Conservation (phyloP, 2,329 filamentous ascomycete genomes). For the Aspergillus pseudoviridinutans region DNA sequence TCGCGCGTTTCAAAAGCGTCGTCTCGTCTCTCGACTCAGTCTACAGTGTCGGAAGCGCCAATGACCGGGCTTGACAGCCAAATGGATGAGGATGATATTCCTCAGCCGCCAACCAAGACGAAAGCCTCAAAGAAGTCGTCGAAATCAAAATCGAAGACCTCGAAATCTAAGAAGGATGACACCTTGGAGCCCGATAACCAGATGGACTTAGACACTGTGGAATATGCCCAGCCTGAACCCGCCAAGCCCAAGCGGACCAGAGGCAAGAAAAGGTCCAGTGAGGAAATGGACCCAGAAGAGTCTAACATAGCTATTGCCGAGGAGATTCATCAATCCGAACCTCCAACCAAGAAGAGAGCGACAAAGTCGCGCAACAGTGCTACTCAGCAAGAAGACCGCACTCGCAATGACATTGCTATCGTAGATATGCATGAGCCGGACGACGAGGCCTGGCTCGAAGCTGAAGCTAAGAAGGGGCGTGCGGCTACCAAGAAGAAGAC, state of each 20-base stretch:
- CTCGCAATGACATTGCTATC: constrained; percentile 39
- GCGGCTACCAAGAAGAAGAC: constrained; percentile 36
- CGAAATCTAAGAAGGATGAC: constrained; percentile 38
- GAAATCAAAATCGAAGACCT: constrained; percentile 32
- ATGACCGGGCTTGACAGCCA: constrained; percentile 45
- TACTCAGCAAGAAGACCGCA: constrained; percentile 34
- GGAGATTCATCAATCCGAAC: constrained; percentile 26
- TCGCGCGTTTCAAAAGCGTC: constrained; percentile 63
- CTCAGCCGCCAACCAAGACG: constrained; percentile 45
- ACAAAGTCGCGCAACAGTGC: constrained; percentile 50
- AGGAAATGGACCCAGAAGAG: constrained; percentile 44
- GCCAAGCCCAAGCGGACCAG: constrained; percentile 35
- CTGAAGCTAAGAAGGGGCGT: constrained; percentile 44
- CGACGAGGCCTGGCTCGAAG: constrained; percentile 21
- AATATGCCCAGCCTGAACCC: constrained; percentile 25
- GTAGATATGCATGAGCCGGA: constrained; percentile 14
- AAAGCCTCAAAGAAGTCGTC: constrained; percentile 50
- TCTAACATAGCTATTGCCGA: constrained; percentile 11
- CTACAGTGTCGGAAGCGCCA: constrained; percentile 44
- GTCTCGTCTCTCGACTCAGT: constrained; percentile 59
- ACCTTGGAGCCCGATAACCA: constrained; percentile 42
- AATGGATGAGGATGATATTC: constrained; percentile 56
- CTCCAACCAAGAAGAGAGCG: constrained; percentile 57
- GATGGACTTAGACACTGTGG: constrained; percentile 27
- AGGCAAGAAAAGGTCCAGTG: constrained; percentile 62